These are phyloP conservation scores for Aspergillus cavernicola DNA, from an alignment of 495 filamentous ascomycete genomes.

Conservation along the genomic window DNA sequence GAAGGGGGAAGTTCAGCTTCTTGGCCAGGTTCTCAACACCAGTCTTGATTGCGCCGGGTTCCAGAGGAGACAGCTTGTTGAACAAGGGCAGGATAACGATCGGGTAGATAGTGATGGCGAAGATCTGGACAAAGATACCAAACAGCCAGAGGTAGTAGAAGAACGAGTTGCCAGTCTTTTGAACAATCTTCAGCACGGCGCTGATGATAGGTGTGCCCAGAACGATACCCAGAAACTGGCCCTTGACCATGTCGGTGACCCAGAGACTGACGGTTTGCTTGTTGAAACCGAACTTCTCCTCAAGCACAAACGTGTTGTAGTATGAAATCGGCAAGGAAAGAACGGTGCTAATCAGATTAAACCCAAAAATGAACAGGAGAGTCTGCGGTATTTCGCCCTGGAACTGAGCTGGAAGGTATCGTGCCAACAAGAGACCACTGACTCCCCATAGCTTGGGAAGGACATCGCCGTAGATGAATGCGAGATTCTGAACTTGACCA, in stretches of 20 bases:
- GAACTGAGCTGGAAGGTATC: slow-evolving; percentile 71
- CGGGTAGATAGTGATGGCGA: slow-evolving; percentile 94
- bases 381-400: slow-evolving; percentile 92
- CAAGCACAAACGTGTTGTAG: slow-evolving; percentile 91
- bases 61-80: slow-evolving; percentile 94
- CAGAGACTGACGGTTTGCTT: slow-evolving; percentile 91
- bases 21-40: slow-evolving; percentile 80
- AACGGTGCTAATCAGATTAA: slow-evolving; percentile 73
- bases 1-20: slow-evolving; percentile 83
- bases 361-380: slow-evolving; percentile 85
- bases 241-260: slow-evolving; percentile 88
- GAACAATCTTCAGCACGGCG: slow-evolving; percentile 85
- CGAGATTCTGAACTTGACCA: slow-evolving; percentile 78
- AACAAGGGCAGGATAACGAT: slow-evolving; percentile 92
- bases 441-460: slow-evolving; percentile 86
- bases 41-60: slow-evolving; percentile 82
- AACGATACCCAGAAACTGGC: slow-evolving; percentile 72
- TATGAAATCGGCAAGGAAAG: slow-evolving; percentile 77
- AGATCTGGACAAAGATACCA: slow-evolving; percentile 78
- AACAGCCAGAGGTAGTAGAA: slow-evolving; percentile 98
- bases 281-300: slow-evolving; percentile 98
- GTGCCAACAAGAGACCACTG: slow-evolving; percentile 68
- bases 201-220: slow-evolving; percentile 83
- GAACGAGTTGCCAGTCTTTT: slow-evolving; percentile 86
- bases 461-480: slow-evolving; percentile 84